These are phyloP conservation scores for Candida boidinii DNA, from an alignment of 805 yeast genomes.

Conservation along the genomic window DNA sequence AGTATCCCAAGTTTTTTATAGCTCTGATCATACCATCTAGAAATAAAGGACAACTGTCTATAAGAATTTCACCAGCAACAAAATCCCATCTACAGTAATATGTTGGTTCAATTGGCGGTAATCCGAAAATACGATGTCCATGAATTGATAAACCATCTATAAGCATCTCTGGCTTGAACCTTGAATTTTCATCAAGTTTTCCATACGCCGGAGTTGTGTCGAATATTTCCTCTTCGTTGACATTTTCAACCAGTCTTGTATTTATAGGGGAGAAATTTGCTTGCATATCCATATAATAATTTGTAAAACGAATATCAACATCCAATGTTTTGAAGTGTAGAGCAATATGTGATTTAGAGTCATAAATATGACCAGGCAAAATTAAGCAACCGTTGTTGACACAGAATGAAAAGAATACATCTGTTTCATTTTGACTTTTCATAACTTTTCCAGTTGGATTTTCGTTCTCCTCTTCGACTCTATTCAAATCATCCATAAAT, in stretches of 20 bases:
- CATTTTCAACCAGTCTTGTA: conserved; percentile 22
- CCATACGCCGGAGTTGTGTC: conserved; percentile 18
- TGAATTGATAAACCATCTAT: conserved; percentile 60
- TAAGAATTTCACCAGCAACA: conserved; percentile 46
- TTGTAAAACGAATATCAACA: conserved; percentile 77
- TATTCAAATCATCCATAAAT: conserved; percentile 32
- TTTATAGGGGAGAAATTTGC: conserved; percentile 56
- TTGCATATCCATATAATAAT: conserved; percentile 90
- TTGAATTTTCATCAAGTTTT: conserved; percentile 2
- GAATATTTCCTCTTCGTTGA: conserved; percentile 16
- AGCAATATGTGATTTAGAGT: conserved; percentile 47
- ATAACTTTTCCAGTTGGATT: conserved; percentile 4
- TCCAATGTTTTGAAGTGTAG: conserved; percentile 58
- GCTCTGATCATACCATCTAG: conserved; percentile 34
- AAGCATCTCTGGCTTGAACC: conserved; percentile 32
- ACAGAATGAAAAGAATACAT: conserved; percentile 63
- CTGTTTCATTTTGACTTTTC: conserved; percentile 49
- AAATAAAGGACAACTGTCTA: conserved; percentile 43
- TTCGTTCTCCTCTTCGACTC: neutral
- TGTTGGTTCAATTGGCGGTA: conserved; percentile 84
- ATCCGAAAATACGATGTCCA: conserved; percentile 89
- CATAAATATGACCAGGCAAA: conserved; percentile 67
- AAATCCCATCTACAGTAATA: conserved; percentile 90
- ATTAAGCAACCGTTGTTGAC: conserved; percentile 64
- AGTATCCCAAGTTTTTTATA: conserved; percentile 43